phyloP scores from a whole-genome alignment of 2,329 filamentous ascomycete genomes.

The Hyphodiscus sp. region DNA sequence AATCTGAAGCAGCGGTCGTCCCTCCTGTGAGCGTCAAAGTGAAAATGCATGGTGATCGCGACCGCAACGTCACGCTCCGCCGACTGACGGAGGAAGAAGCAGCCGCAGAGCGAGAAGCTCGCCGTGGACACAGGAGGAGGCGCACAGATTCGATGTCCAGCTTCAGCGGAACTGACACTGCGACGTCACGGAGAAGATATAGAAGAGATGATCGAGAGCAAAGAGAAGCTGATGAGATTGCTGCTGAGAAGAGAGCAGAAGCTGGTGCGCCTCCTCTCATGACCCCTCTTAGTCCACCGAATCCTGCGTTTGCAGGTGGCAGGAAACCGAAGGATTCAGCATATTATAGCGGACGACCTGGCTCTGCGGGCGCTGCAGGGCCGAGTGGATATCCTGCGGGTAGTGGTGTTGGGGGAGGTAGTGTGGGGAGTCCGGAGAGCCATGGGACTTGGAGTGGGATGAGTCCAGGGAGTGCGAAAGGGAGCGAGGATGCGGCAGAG shows the following conservation, averaged over 20 bases:
- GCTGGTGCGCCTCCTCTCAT: conserved; percentile 23
- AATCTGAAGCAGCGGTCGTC: conserved; percentile 28
- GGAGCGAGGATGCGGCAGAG: conserved; percentile 32
- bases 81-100: conserved; percentile 56
- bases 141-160: conserved; percentile 49
- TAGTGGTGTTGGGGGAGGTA: conserved; percentile 22
- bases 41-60: conserved; percentile 53
- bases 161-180: conserved; percentile 49
- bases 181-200: conserved; percentile 42
- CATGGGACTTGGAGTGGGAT: conserved; percentile 30
- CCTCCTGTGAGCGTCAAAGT: conserved; percentile 52
- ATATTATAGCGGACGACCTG: conserved; percentile 49
- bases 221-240: conserved; percentile 7
- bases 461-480: conserved; percentile 20
- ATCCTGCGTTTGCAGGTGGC: conserved; percentile 48
- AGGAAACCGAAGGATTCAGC: conserved; percentile 52
- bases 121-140: conserved; percentile 31
- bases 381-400: conserved; percentile 16
- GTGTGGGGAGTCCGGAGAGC: conserved; percentile 24
- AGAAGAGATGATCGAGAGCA: conserved; percentile 43
- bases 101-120: conserved; percentile 31
- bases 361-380: conserved; percentile 20
- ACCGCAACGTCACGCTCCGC: conserved; percentile 55
- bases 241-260: conserved; percentile 33
- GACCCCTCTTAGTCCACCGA: conserved; percentile 46